Evolutionary conservation across 495 filamentous ascomycete species (phyloP).

Genomic region (Xylaria scruposa): DNA sequence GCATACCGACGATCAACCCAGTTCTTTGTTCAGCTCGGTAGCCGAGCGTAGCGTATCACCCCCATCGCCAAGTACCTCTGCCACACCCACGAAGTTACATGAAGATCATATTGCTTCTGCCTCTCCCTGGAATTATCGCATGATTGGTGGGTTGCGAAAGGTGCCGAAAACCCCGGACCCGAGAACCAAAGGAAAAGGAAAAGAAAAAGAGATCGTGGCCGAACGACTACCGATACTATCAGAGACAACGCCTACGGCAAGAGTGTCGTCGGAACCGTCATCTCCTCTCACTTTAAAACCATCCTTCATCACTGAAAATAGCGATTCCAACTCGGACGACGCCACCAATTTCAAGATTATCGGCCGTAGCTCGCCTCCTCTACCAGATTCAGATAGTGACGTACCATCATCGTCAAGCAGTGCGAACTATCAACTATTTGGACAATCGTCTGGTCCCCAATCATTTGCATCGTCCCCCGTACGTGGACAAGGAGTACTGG

Average conservation of each 20-base stretch:
- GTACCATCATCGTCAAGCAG: slow-evolving; percentile 44
- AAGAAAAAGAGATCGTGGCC: slow-evolving; percentile 38
- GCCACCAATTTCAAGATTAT: slow-evolving; percentile 62
- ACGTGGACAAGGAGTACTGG: slow-evolving; percentile 15
- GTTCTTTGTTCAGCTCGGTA: slow-evolving; percentile 52
- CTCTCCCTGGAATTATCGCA: slow-evolving; percentile 60
- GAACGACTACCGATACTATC: slow-evolving; percentile 51
- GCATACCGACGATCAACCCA: slow-evolving; percentile 53
- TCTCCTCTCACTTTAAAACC: slow-evolving; percentile 49
- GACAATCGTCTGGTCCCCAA: slow-evolving; percentile 46
- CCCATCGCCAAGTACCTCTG: slow-evolving; percentile 39
- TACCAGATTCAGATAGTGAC: slow-evolving; percentile 46
- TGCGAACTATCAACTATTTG: slow-evolving; percentile 50
- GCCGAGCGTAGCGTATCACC: slow-evolving; percentile 49
- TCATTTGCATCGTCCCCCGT: slow-evolving; percentile 35
- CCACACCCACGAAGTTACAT: slow-evolving; percentile 46
- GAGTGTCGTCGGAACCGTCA: slow-evolving; percentile 30
- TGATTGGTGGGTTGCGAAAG: slow-evolving; percentile 62
- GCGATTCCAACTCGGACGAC: slow-evolving; percentile 55
- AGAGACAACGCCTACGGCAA: slow-evolving; percentile 38
- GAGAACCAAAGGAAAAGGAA: slow-evolving; percentile 48
- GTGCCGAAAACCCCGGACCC: slow-evolving; percentile 57
- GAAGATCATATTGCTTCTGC: slow-evolving; percentile 52
- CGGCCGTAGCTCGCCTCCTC: slow-evolving; percentile 46
- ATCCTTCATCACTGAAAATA: slow-evolving; percentile 54